Conservation (phyloP, 352 stramenopile genomes). For the Globisporangium solare region DNA sequence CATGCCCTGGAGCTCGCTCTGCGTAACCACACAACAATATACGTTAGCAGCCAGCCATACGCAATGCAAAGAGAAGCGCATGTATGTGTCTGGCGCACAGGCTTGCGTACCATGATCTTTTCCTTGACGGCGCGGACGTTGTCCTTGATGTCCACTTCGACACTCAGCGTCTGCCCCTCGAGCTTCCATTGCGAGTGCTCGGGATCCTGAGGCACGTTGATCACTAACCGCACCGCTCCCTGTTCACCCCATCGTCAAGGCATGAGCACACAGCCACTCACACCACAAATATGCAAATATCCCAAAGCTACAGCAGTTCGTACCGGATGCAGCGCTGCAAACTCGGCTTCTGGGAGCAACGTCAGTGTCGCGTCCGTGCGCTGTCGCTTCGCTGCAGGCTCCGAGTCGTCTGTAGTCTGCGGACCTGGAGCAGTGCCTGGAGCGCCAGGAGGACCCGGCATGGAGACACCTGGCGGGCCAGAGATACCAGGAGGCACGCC, state of each 20-base stretch:
- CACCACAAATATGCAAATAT: constrained; percentile 5
- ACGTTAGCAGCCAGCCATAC: too few relatives aligned
- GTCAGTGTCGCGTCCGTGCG: constrained; percentile 42
- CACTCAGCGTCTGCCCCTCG: constrained; percentile 87
- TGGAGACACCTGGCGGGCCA: constrained; percentile 2
- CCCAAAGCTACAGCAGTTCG: neutral
- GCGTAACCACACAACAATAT: constrained; percentile 3
- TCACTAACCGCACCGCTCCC: constrained; percentile 56
- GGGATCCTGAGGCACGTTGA: constrained; percentile 85
- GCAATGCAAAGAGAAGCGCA: too few relatives aligned
- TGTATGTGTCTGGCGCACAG: too few relatives aligned
- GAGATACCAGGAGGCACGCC: neutral
- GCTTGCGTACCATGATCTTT: constrained; percentile 57
- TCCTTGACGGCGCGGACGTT: constrained; percentile 92
- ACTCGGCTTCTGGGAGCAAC: constrained; percentile 78
- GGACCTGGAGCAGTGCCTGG: neutral
- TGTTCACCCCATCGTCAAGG: constrained; percentile 11
- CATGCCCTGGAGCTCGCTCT: constrained; percentile 87
- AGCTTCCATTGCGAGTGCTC: constrained; percentile 92
- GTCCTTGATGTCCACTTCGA: constrained; percentile 86
- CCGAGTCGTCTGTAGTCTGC: constrained; percentile 19
- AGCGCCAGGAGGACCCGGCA: constrained; percentile 8
- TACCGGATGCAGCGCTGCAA: constrained; percentile 71
- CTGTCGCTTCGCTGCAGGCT: constrained; percentile 69
- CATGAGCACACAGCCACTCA: too few relatives aligned